phyloP scores from a whole-genome alignment of 2,329 filamentous ascomycete genomes.

The Colletotrichum lentis region DNA sequence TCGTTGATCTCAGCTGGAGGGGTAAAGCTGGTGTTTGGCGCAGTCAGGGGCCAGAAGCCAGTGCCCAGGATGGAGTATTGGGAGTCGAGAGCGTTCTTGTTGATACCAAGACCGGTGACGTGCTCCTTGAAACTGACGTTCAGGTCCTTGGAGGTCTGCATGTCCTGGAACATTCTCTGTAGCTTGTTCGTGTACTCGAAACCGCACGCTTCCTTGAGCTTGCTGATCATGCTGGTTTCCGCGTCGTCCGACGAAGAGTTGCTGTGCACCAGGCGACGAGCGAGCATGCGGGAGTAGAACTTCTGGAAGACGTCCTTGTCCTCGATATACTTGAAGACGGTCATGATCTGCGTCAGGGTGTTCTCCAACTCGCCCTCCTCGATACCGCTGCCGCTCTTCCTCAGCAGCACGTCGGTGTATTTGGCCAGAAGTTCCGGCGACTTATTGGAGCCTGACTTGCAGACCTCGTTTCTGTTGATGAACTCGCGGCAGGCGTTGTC shows the following conservation, averaged over 20 bases:
- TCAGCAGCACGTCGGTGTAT: slow-evolving; percentile 90
- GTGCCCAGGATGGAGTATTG: slow-evolving; percentile 94
- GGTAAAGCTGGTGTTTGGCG: slow-evolving; percentile 87
- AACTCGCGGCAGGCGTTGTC: slow-evolving; percentile 98
- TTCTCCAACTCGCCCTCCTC: slow-evolving; percentile 95
- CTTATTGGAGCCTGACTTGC: slow-evolving; percentile 90
- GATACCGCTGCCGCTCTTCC: slow-evolving; percentile 90
- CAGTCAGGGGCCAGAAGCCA: slow-evolving; percentile 93
- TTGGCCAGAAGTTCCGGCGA: slow-evolving; percentile 95
- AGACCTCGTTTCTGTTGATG: slow-evolving; percentile 96
- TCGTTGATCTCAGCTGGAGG: slow-evolving; percentile 85
- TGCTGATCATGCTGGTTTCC: slow-evolving; percentile 99
- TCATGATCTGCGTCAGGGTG: slow-evolving; percentile 93
- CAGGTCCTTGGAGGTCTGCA: slow-evolving; percentile 98
- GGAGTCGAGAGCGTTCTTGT: slow-evolving; percentile 80
- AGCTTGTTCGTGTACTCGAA: slow-evolving; percentile 99
- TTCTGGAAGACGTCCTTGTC: slow-evolving; percentile 99
- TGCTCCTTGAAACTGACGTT: slow-evolving; percentile 89
- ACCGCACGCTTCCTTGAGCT: slow-evolving; percentile 96
- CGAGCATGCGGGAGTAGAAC: slow-evolving; percentile 97
- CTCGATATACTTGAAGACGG: slow-evolving; percentile 99
- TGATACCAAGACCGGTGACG: slow-evolving; percentile 68
- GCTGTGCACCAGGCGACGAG: slow-evolving; percentile 91
- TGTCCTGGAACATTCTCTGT: slow-evolving; percentile 99
- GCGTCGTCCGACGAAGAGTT: slow-evolving; percentile 97